Percentiles rank a stretch among this genome's conserved stretches.
Evolutionary conservation across 75 land plant species (phyloP).

Genomic region (Cupressus sempervirens): DNA sequence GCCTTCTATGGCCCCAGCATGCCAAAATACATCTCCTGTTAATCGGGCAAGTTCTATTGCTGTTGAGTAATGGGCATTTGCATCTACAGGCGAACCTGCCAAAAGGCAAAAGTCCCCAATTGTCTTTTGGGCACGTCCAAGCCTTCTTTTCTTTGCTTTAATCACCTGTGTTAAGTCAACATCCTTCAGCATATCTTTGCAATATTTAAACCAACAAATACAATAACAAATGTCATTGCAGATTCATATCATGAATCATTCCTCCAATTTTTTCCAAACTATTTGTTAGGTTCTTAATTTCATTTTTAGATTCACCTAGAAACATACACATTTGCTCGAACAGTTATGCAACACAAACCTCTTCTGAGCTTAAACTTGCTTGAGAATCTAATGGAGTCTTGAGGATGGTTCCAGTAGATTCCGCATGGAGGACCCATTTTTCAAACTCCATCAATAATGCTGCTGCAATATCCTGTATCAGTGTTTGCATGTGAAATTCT

Average conservation of each 20-base stretch:
- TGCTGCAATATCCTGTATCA: conserved; percentile 95
- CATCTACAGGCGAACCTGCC: conserved; percentile 97
- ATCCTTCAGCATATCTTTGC: not conserved
- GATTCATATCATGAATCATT: not conserved
- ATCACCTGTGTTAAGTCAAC: conserved; percentile 45
- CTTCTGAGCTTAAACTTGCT: conserved; percentile 89
- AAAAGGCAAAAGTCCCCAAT: conserved; percentile 94
- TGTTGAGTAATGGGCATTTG: conserved; percentile 88
- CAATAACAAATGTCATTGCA: not conserved
- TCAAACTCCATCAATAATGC: conserved; percentile 95
- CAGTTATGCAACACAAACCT: conserved; percentile 50
- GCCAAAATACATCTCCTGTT: conserved; percentile 93
- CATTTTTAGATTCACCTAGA: not conserved
- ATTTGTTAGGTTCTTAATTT: not conserved
- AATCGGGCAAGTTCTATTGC: conserved; percentile 87
- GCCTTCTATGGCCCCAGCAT: conserved; percentile 96
- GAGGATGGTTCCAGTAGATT: conserved; percentile 81
- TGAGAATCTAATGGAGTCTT: conserved; percentile 97
- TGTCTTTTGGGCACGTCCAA: conserved; percentile 93
- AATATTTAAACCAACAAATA: not conserved
- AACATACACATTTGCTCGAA: not conserved
- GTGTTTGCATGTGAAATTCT: conserved; percentile 82
- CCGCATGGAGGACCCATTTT: conserved; percentile 88
- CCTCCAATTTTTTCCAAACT: not conserved
- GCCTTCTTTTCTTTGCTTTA: conserved; percentile 83